These are phyloP conservation scores for Fusarium liriodendri DNA, from an alignment of 2,329 filamentous ascomycete species.

Conservation along the genomic window DNA sequence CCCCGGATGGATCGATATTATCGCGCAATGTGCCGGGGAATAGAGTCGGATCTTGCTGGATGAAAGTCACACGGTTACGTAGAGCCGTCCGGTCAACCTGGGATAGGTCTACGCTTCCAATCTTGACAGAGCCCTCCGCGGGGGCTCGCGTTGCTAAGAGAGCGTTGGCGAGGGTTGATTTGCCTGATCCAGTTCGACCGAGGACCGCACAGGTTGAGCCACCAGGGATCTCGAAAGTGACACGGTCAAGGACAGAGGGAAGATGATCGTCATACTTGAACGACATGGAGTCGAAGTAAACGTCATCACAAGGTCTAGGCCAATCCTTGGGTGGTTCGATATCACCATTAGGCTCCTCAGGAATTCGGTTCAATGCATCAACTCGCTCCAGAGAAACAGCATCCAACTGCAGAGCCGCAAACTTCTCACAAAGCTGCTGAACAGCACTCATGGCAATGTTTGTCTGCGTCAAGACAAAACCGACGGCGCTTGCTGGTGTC, in stretches of 20 bases:
- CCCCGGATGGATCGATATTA: conserved; percentile 76
- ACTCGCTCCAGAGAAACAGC: conserved; percentile 92
- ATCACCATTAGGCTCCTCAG: conserved; percentile 77
- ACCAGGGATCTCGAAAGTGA: conserved; percentile 78
- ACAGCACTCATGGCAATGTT: conserved; percentile 51
- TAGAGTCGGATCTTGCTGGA: conserved; percentile 72
- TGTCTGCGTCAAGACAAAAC: conserved; percentile 78
- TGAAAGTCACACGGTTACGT: conserved; percentile 69
- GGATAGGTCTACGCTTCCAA: conserved; percentile 65
- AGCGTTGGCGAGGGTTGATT: conserved; percentile 78
- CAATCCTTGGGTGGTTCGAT: conserved; percentile 79
- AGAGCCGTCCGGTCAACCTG: conserved; percentile 65
- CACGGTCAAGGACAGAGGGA: conserved; percentile 75
- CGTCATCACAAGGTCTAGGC: conserved; percentile 78
- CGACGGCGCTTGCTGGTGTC: conserved; percentile 82
- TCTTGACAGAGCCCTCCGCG: conserved; percentile 60
- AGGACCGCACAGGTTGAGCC: conserved; percentile 74
- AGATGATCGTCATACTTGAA: conserved; percentile 84
- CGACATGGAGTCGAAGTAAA: conserved; percentile 81
- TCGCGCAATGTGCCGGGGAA: conserved; percentile 69
- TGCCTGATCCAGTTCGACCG: conserved; percentile 87
- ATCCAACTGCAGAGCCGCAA: conserved; percentile 89
- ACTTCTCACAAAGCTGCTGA: conserved; percentile 76
- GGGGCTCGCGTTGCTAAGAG: conserved; percentile 68
- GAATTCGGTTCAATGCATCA: conserved; percentile 82